A percentile compares a stretch with the other conserved stretches of the same genome.
These are phyloP conservation scores for Nannizziopsis arthrosporioides DNA, from an alignment of 2,329 filamentous ascomycete species.

Conservation along the genomic window DNA sequence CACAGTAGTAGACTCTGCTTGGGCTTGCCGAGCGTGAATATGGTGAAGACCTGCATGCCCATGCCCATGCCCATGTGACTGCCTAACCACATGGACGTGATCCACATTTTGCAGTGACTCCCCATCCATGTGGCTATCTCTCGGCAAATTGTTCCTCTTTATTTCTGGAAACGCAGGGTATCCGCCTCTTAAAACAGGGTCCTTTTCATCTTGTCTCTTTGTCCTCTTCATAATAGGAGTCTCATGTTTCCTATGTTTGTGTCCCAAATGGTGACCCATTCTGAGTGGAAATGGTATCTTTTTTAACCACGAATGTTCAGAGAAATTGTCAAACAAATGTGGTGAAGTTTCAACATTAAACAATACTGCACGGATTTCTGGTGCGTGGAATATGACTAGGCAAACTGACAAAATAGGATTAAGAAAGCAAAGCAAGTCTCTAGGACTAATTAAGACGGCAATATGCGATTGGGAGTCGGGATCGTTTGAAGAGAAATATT, in stretches of 20 bases:
- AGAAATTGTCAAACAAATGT: background rate
- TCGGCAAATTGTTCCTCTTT: background rate
- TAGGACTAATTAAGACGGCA: background rate
- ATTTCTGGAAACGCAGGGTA: background rate
- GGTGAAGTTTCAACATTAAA: background rate
- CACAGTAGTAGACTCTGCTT: slow-evolving; percentile 11
- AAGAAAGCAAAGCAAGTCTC: slow-evolving; percentile 4
- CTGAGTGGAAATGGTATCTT: background rate
- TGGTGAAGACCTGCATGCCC: no score
- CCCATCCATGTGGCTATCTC: background rate
- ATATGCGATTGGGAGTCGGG: background rate
- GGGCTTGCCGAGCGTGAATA: slow-evolving; percentile 10
- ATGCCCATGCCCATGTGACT: background rate
- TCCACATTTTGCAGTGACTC: slow-evolving; percentile 1
- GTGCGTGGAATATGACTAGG: background rate
- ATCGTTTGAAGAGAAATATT: background rate
- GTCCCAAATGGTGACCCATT: slow-evolving; percentile 11
- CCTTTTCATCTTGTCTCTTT: background rate
- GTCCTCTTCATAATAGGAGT: background rate
- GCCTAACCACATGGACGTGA: background rate
- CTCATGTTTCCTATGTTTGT: background rate
- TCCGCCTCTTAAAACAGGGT: background rate
- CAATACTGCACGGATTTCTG: background rate
- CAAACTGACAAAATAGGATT: slow-evolving; percentile 1
- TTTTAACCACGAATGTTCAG: slow-evolving; percentile 5